phyloP scores from a whole-genome alignment of 2,329 filamentous ascomycete genomes.

The Epichloe bromicola region DNA sequence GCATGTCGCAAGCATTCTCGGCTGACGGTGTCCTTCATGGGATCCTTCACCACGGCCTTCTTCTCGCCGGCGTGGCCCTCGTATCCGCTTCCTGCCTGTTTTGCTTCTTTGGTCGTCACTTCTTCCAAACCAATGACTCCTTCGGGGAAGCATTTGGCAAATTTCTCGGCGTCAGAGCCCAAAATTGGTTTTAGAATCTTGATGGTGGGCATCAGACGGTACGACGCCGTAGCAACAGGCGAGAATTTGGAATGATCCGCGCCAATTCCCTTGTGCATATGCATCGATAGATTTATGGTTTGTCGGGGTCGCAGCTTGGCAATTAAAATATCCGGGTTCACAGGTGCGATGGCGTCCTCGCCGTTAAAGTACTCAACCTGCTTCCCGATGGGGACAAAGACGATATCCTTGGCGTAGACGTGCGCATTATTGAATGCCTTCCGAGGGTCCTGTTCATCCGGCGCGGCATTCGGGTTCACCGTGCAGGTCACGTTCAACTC shows the following conservation, averaged over 20 bases:
- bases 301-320: conserved; percentile 90
- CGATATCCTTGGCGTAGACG: conserved; percentile 66
- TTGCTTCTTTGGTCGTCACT: conserved; percentile 55
- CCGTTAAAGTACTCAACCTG: conserved; percentile 59
- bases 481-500: conserved; percentile 68
- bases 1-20: conserved; percentile 82
- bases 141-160: conserved; percentile 73
- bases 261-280: conserved; percentile 90
- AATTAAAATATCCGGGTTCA: conserved; percentile 86
- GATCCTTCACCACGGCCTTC: conserved; percentile 76
- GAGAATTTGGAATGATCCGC: conserved; percentile 96
- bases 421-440: conserved; percentile 80
- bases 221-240: conserved; percentile 86
- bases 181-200: conserved; percentile 72
- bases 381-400: conserved; percentile 62
- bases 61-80: conserved; percentile 64
- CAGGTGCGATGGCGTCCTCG: conserved; percentile 55
- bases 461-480: conserved; percentile 58
- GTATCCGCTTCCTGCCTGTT: conserved; percentile 47
- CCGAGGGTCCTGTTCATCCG: conserved; percentile 64
- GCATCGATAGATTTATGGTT: conserved; percentile 72
- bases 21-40: conserved; percentile 92
- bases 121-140: conserved; percentile 76
- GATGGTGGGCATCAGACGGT: conserved; percentile 82
- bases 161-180: conserved; percentile 77